Evolutionary conservation across 2,329 filamentous ascomycete genomes (phyloP).

Genomic region (Elsinoe fawcettii): DNA sequence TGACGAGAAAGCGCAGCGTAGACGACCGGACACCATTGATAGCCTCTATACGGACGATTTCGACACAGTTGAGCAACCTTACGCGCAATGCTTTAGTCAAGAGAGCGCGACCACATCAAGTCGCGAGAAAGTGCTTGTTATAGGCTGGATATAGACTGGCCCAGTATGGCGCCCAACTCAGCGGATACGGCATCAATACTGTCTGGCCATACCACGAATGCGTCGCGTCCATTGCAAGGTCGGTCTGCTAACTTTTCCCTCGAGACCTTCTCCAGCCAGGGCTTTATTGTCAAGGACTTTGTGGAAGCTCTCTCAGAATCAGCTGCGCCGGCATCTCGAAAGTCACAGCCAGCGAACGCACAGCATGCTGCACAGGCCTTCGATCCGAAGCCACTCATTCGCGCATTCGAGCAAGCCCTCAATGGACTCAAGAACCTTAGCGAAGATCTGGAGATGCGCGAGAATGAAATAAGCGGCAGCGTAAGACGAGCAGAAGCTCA

Average conservation of each 20-base stretch:
- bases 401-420: constrained; percentile 76
- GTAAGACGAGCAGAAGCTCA: constrained; percentile 87
- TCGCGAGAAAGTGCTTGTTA: background rate
- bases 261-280: constrained; percentile 60
- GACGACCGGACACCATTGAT: too few relatives aligned
- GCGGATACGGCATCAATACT: constrained; percentile 38
- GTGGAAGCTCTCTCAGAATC: constrained; percentile 85
- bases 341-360: constrained; percentile 53
- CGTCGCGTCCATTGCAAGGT: constrained; percentile 22
- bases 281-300: constrained; percentile 98
- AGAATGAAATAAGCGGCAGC: constrained; percentile 83
- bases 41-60: too few relatives aligned
- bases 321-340: constrained; percentile 69
- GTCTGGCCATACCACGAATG: constrained; percentile 26
- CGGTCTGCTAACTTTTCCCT: constrained; percentile 59
- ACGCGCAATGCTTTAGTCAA: background rate
- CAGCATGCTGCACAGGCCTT: constrained; percentile 45
- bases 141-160: background rate
- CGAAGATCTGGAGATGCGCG: constrained; percentile 78
- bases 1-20: too few relatives aligned
- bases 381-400: constrained; percentile 93
- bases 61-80: background rate
- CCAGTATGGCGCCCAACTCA: constrained; percentile 24
- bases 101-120: background rate
- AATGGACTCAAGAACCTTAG: constrained; percentile 62